phyloP scores from a whole-genome alignment of 192 early-diverging fungal genomes.

The Helicostylum pulchrum region DNA sequence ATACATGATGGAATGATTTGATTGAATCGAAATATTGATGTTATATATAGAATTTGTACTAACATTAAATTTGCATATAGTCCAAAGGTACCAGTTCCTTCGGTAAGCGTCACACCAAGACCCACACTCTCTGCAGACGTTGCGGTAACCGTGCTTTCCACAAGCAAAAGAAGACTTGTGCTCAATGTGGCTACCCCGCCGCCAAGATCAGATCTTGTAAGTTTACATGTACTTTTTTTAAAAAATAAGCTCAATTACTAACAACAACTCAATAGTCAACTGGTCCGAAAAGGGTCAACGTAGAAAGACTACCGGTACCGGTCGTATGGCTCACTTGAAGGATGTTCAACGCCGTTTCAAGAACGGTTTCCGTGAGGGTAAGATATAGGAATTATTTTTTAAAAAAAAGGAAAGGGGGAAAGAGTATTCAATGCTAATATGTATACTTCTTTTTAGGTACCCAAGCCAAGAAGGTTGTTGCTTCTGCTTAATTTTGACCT shows the following conservation, averaged over 20 bases:
- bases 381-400: background rate
- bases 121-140: conserved; percentile 97
- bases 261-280: conserved; percentile 58
- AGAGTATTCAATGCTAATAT: background rate
- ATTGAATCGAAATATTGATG: too few species aligned
- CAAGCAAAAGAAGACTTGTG: conserved; percentile 99
- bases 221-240: conserved; percentile 12
- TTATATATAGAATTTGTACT: too few species aligned
- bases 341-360: conserved; percentile 89
- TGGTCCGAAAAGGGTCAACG: conserved; percentile 96
- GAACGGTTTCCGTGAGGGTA: conserved; percentile 96
- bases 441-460: conserved; percentile 10
- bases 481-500: conserved; percentile 16
- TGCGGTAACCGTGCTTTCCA: conserved; percentile 98
- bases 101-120: conserved; percentile 99
- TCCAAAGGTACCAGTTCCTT: conserved; percentile 98
- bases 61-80: conserved; percentile 37
- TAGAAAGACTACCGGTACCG: conserved; percentile 99
- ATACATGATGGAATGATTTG: too few species aligned
- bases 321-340: conserved; percentile 97
- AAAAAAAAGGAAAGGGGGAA: background rate
- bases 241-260: background rate
- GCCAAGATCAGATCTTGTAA: conserved; percentile 95
- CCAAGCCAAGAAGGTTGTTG: conserved; percentile 16
- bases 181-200: conserved; percentile 97